Base-by-base conservation (phyloP, 2,329 filamentous ascomycete genomes). In the Talaromyces sp. region DNA sequence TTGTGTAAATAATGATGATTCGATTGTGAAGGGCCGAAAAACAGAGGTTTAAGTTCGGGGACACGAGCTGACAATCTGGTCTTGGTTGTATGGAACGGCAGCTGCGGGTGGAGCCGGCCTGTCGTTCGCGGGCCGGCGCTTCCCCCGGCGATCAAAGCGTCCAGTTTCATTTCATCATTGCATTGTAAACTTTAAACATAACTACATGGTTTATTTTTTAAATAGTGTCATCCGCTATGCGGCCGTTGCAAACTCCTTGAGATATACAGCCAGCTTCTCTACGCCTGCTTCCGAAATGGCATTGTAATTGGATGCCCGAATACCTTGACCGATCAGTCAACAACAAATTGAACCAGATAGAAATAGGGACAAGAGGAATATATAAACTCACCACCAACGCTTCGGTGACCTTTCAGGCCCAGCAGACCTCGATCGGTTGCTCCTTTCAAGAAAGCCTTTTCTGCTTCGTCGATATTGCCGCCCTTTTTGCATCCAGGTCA, bases 301-400 rank as follows among this genome's bases (percentile, higher is more conserved):
- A 77, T 96, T 97, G 79, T 97, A 98, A 73, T 95, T 96, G 75
- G 85, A 90, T 22, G 88, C 89, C 15, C 93, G 85, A 64, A 97
- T 93, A 30, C 93, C 60, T 62, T 30, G 44, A 25, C 7, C 19
- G 15, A 11, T 42, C 52, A 39, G 28, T 58, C 5, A 58, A 36
- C 32, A 32, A 11, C 25, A 49, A 47, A 47, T n/a, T 5, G 4
- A 47, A 47, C n/a, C 5, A 47, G 44, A 25, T 7, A 47, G 44
- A 25, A 25, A 11, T 47, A 13, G 22, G 9, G 9, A 28, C 15
- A 25, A 53, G 17, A 5, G 10, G 27, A 17, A 6, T 10, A 25
- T 17, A 28, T 22, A n/a, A 58, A 58, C 60, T 55, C 49, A 62
- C 60, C 93, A 17, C 92, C 91, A 1, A 98, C 88, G 63, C 85